Base-by-base conservation (phyloP, 441 rosid species). In the Populus tomentosa region DNA sequence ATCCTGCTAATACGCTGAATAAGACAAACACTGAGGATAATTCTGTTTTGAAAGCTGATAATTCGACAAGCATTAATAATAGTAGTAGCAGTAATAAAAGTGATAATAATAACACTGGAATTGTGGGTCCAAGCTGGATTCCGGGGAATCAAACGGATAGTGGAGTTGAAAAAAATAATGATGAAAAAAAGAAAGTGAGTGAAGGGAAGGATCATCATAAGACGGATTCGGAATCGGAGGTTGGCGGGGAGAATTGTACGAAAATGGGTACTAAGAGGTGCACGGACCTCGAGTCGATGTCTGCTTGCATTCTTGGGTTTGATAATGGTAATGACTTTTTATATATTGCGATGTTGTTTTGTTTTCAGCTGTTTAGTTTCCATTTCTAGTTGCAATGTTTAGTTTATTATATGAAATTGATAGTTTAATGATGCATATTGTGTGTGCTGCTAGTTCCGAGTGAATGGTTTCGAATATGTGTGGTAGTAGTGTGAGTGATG, bases 21-120 rank as follows among this genome's bases (percentile, higher is more conserved):
- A 72, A 18, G 67, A 76, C 81, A 32, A 83, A 75, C 66, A 68
- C 86, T 21, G 70, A 77, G 23, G 79, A 53, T 70, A 77, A 8
- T 59, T 59, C 64, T 21, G 64, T 8, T 59, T 59, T 23, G 10
- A 59, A 59, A 59, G 64, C 10, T 59, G 64, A 61, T 61, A 61
- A 21, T 61, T 23, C 80, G 6, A 70, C 30, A 7, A 67, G 59
- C 26, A 38, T 35, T 21, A 40, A 24, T 69, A 36, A 68, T 68
- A 68, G 8, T n/a, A 68, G 20, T 20, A 21, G 4, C 9, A 21
- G 21, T 56, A 56, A 61, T 61, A n/a, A n/a, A 3, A 68, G 3
- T 20, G 40, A 20, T 69, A 69, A 36, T 69, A 69, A 40, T 67
- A 20, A 3, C 3, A 67, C 42, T 6, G 46, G 70, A 30, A 16